These are phyloP conservation scores for Periconia macrospinosa DNA, from an alignment of 2,329 filamentous ascomycete species.

Conservation along the genomic window DNA sequence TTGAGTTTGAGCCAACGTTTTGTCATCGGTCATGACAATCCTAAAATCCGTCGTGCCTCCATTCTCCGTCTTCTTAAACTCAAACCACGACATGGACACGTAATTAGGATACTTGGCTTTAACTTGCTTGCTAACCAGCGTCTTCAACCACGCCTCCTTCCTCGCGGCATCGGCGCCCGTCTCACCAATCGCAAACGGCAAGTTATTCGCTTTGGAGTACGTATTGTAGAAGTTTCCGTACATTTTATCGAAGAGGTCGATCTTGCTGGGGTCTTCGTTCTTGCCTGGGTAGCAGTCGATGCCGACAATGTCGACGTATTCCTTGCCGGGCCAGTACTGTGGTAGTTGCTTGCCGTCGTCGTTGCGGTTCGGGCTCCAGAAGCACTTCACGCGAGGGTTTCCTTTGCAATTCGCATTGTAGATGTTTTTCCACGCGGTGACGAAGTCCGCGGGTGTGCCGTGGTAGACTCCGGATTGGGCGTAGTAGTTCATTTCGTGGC, in stretches of 20 bases:
- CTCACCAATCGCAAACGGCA: conserved; percentile 16
- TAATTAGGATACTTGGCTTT: conserved; percentile 14
- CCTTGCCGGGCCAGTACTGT: conserved; percentile 13
- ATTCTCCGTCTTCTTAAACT: conserved; percentile 13
- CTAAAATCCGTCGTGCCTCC: conserved; percentile 9
- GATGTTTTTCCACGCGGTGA: conserved; percentile 16
- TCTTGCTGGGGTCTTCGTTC: conserved; percentile 1
- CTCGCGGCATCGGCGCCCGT: conserved; percentile 9
- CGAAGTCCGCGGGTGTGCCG: conserved; percentile 7
- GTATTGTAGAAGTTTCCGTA: conserved; percentile 14
- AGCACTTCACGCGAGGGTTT: conserved; percentile 12
- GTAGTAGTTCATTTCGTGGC: conserved; percentile 19
- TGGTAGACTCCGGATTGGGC: conserved; percentile 11
- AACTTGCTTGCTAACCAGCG: conserved; percentile 7
- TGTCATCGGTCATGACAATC: conserved; percentile 15
- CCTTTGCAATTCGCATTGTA: conserved; percentile 14
- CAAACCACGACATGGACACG: conserved; percentile 16
- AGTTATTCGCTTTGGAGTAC: conserved; percentile 7
- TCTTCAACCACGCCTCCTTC: conserved; percentile 14
- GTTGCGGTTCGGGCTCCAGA: conserved; percentile 14
- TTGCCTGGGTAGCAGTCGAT: conserved; percentile 14
- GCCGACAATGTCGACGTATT: conserved; percentile 15
- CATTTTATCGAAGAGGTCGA: conserved; percentile 6
- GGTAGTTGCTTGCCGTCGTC: conserved; percentile 1
- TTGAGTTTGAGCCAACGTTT: conserved; percentile 9